Base-by-base conservation (phyloP, 148 eudicot species). In the Rhododendron molle region DNA sequence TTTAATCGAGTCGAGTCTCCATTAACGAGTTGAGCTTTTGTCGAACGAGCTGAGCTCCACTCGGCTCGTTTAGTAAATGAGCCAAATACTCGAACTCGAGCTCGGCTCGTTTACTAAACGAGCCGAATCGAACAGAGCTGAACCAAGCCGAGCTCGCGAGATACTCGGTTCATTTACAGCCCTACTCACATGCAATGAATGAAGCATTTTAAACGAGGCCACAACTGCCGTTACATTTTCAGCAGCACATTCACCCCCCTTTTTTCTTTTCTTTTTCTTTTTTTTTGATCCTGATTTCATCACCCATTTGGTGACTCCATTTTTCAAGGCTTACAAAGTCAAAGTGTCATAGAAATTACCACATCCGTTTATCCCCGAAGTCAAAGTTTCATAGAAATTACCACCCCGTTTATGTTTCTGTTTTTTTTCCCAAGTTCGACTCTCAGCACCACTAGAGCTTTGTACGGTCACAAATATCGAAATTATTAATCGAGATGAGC, bases 221-320 rank as follows among this genome's bases (percentile, higher is more conserved):
- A 10, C 8, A n/a, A 72, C 23, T 47, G 77, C 80, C 84, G 81
- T 82, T 86, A 82, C 85, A 71, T 58, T 82, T 87, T 87, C 56
- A 69, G 46, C 28, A 65, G 52, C 60, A 78, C 78, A 83, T 54
- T 54, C 60, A 54, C 18, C 21, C 16, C 60, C 16, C 16, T 16
- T 54, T 54, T 54, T 16, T 3, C 10, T 12, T 54, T 18, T 2
- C 15, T 49, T 49, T 46, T 1, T 1, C 1, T 50, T 50, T 50
- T 2, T 52, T 14, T 52, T 15, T 2, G 0, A 52, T 15, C 56
- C 56, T 20, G 83, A 87, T 77, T 79, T 71, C 76, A 60, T 78
- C 44, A 83, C 86, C 83, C 83, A 83, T 84, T 85, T 36, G 62
- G 44, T 26, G 36, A 69, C 74, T 69, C 36, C 74, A 69, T 12